These are phyloP conservation scores for Shiraia sp. DNA, from an alignment of 2,329 filamentous ascomycete species.

Conservation along the genomic window DNA sequence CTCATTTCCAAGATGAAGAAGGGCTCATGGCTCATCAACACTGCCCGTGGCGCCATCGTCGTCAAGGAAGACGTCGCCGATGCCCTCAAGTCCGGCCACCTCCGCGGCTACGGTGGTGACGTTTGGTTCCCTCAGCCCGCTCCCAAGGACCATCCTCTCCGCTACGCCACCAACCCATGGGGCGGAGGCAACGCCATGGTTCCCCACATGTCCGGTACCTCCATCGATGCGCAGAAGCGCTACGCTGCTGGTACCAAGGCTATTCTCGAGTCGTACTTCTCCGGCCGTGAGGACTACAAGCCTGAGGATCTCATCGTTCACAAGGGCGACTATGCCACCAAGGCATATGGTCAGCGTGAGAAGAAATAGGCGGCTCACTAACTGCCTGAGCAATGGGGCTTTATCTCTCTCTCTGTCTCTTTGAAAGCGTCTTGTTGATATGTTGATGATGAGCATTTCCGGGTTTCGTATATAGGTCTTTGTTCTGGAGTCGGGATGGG, in stretches of 20 bases:
- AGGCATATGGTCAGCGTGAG: conserved; percentile 80
- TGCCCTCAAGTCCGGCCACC: conserved; percentile 87
- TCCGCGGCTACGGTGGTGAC: conserved; percentile 84
- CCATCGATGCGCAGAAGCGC: conserved; percentile 86
- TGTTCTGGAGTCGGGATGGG: neutral
- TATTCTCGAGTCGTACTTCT: conserved; percentile 90
- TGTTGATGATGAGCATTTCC: neutral
- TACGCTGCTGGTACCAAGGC: conserved; percentile 86
- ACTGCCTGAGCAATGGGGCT: conserved; percentile 18
- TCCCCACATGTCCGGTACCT: conserved; percentile 97
- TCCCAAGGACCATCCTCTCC: conserved; percentile 87
- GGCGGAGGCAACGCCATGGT: conserved; percentile 99
- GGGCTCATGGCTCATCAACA: conserved; percentile 97
- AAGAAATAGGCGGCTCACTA: conserved; percentile 45
- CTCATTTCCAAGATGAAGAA: conserved; percentile 99
- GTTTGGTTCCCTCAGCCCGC: conserved; percentile 99
- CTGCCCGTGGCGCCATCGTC: conserved; percentile 96
- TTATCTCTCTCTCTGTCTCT: conserved; percentile 20
- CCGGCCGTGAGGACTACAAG: conserved; percentile 83
- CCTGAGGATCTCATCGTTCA: conserved; percentile 89
- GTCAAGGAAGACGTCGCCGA: conserved; percentile 99
- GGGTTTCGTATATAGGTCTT: neutral
- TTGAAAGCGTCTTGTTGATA: neutral
- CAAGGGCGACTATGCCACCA: conserved; percentile 90
- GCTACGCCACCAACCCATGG: conserved; percentile 90